These are phyloP conservation scores for Isabelozyma pseudorhagii DNA, from an alignment of 805 yeast genomes.

Conservation along the genomic window DNA sequence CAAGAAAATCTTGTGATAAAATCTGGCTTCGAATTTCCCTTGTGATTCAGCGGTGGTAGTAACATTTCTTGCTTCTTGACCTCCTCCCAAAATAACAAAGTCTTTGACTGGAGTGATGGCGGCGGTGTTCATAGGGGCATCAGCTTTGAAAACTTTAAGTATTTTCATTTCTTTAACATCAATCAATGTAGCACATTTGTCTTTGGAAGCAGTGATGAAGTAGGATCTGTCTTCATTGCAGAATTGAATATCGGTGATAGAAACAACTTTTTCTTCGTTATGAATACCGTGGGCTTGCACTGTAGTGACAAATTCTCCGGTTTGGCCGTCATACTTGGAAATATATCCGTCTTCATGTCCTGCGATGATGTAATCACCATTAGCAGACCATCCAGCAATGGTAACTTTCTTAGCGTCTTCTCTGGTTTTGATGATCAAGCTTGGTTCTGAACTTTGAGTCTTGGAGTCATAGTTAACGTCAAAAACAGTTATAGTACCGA, in stretches of 20 bases:
- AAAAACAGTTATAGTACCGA: conserved; percentile 72
- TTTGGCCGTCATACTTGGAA: conserved; percentile 71
- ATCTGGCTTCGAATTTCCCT: conserved; percentile 96
- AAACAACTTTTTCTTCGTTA: conserved; percentile 38
- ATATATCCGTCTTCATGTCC: conserved; percentile 88
- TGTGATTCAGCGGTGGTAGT: conserved; percentile 93
- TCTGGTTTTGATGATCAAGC: conserved; percentile 56
- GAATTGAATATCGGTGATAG: conserved; percentile 85
- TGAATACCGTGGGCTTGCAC: conserved; percentile 69
- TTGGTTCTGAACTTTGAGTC: conserved; percentile 53
- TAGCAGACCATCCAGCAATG: conserved; percentile 85
- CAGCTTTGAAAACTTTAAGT: conserved; percentile 75
- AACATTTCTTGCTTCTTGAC: conserved; percentile 98
- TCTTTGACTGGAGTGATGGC: conserved; percentile 92
- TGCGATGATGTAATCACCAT: conserved; percentile 69
- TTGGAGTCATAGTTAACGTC: conserved; percentile 47
- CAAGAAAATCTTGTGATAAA: conserved; percentile 90
- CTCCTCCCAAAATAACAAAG: conserved; percentile 93
- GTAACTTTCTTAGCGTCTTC: conserved; percentile 61
- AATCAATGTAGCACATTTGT: conserved; percentile 74
- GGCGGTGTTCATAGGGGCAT: conserved; percentile 94
- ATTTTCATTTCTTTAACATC: conserved; percentile 74
- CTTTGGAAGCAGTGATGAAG: conserved; percentile 90
- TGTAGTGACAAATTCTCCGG: conserved; percentile 65
- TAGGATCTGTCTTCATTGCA: conserved; percentile 77